A percentile compares a stretch with the other conserved stretches of the same genome.
Conservation (phyloP, 2,329 filamentous ascomycete genomes). For the Aureobasidium sp. region DNA sequence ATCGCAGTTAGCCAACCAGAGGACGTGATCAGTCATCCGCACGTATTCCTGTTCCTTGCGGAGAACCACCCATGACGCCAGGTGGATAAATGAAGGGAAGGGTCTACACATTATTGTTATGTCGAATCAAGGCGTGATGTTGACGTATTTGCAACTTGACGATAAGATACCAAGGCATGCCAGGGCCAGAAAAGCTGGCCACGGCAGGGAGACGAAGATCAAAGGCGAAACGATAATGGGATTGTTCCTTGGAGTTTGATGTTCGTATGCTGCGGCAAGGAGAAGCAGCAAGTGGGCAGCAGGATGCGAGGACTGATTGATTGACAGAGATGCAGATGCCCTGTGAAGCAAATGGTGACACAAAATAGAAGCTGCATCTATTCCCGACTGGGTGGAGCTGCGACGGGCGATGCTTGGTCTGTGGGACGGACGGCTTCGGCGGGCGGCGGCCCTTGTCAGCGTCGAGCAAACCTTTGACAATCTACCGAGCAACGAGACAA, state of each 20-base stretch:
- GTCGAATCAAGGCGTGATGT: background rate
- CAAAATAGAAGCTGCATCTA: conserved; percentile 4
- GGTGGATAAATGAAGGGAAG: conserved; percentile 2
- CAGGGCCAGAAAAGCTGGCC: background rate
- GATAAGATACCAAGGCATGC: background rate
- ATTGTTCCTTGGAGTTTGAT: conserved; percentile 4
- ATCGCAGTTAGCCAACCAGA: conserved; percentile 8
- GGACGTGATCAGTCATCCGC: background rate
- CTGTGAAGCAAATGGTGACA: conserved; percentile 8
- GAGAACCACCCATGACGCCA: conserved; percentile 11
- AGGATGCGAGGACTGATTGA: background rate
- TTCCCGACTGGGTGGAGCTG: conserved; percentile 3
- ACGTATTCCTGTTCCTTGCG: conserved; percentile 11
- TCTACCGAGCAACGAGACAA: conserved; percentile 10
- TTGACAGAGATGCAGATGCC: background rate
- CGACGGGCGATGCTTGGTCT: background rate
- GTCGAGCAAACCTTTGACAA: conserved; percentile 4
- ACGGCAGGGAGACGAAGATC: background rate
- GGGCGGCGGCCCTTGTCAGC: conserved; percentile 6
- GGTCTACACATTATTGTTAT: conserved; percentile 6
- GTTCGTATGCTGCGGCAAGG: conserved; percentile 9
- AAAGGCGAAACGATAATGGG: background rate
- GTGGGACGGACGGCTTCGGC: conserved; percentile 10
- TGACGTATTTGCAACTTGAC: background rate
- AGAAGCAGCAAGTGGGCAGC: background rate